These are phyloP conservation scores for Coemansia erecta DNA, from an alignment of 192 early-diverging fungal genomes.

Conservation along the genomic window DNA sequence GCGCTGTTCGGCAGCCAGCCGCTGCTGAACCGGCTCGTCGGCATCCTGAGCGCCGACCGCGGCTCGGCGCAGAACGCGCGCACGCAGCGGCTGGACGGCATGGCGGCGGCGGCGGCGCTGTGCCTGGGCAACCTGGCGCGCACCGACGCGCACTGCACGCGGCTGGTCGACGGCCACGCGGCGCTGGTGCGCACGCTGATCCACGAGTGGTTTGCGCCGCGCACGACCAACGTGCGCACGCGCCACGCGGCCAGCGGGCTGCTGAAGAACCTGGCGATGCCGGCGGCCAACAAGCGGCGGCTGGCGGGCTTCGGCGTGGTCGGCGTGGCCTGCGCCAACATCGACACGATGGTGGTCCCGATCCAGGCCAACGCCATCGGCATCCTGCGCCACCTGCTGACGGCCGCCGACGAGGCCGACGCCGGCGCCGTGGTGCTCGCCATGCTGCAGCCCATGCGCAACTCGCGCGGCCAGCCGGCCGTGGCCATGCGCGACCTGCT, in stretches of 20 bases:
- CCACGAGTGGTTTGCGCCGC: constrained; percentile 52
- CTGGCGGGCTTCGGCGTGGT: constrained; percentile 26
- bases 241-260: constrained; percentile 64
- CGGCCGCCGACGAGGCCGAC: neutral
- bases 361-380: constrained; percentile 46
- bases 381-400: constrained; percentile 35
- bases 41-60: constrained; percentile 15
- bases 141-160: constrained; percentile 63
- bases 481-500: constrained; percentile 25
- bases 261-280: constrained; percentile 66
- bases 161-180: constrained; percentile 57
- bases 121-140: constrained; percentile 72
- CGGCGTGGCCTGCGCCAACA: constrained; percentile 9
- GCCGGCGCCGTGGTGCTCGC: neutral
- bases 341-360: constrained; percentile 43
- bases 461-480: neutral
- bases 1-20: constrained; percentile 25
- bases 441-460: constrained; percentile 1
- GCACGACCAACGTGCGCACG: constrained; percentile 38
- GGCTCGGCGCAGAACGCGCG: constrained; percentile 1
- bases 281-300: constrained; percentile 25
- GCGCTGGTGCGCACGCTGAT: constrained; percentile 56
- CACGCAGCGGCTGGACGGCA: constrained; percentile 7
- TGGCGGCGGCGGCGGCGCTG: constrained; percentile 56
- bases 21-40: constrained; percentile 17